A percentile compares a stretch with the other conserved stretches of the same genome.
Conservation (phyloP, 176 grass and related monocot species). For the Chloris gayana region DNA sequence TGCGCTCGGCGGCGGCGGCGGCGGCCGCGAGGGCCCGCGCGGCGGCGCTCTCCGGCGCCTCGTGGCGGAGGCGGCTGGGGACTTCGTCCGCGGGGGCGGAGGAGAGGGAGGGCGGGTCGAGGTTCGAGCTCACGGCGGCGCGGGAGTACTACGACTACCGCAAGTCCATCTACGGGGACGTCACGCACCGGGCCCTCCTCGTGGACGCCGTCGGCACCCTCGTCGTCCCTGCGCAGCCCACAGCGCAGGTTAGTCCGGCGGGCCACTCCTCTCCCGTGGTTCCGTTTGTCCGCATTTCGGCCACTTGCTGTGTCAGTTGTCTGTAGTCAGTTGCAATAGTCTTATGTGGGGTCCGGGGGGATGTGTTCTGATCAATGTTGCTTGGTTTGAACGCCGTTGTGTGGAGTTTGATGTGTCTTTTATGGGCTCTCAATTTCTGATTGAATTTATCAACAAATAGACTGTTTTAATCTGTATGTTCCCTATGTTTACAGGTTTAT, state of each 20-base stretch:
- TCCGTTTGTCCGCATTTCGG: background rate
- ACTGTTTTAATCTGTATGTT: background rate
- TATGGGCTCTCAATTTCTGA: background rate
- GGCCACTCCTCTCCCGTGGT: background rate
- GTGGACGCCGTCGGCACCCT: slow-evolving; percentile 90
- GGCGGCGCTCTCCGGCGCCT: background rate
- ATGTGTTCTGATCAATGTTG: background rate
- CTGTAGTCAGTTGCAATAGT: background rate
- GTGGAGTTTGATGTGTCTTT: background rate
- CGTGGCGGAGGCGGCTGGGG: slow-evolving; percentile 5
- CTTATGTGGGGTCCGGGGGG: background rate
- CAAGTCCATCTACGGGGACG: slow-evolving; percentile 73
- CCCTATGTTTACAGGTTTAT: slow-evolving; percentile 58
- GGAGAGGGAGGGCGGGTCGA: background rate
- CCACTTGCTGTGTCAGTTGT: background rate
- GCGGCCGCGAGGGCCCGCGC: background rate
- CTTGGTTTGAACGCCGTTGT: background rate
- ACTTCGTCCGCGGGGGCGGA: slow-evolving; percentile 12
- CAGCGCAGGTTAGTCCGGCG: slow-evolving; percentile 55
- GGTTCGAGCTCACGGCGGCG: slow-evolving; percentile 64
- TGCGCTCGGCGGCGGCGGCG: slow-evolving; percentile 10
- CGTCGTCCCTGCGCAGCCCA: slow-evolving; percentile 71
- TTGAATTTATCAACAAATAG: background rate
- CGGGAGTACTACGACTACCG: slow-evolving; percentile 83
- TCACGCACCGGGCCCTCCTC: slow-evolving; percentile 80